These are phyloP conservation scores for Plantago ovata DNA, from an alignment of 257 asterid species.

Conservation along the genomic window DNA sequence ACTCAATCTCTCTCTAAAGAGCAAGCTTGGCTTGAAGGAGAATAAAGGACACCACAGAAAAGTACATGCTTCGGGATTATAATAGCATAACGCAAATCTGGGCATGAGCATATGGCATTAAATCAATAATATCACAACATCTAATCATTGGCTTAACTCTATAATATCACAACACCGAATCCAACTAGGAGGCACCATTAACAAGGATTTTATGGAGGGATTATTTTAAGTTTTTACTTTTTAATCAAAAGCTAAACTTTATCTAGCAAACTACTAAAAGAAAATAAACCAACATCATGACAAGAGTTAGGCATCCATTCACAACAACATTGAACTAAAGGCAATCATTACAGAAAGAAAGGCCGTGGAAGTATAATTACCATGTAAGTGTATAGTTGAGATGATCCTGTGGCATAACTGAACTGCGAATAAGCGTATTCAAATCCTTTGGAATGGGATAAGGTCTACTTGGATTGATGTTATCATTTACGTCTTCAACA, in stretches of 20 bases:
- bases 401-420: constrained; percentile 97
- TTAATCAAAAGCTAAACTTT: background rate
- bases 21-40: too few species aligned
- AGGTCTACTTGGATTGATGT: constrained; percentile 69
- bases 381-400: constrained; percentile 83
- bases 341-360: constrained; percentile 6
- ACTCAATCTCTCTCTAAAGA: too few species aligned
- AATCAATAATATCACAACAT: too few species aligned
- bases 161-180: too few species aligned
- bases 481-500: constrained; percentile 69
- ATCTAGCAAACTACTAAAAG: background rate
- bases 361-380: constrained; percentile 34
- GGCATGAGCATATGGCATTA: too few species aligned
- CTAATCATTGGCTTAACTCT: too few species aligned
- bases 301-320: background rate
- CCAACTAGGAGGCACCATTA: too few species aligned
- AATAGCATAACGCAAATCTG: too few species aligned
- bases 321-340: constrained; percentile 4
- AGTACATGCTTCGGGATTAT: too few species aligned
- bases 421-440: constrained; percentile 60
- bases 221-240: too few species aligned
- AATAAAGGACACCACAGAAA: too few species aligned
- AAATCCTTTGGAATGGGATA: constrained; percentile 87
- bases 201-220: too few species aligned
- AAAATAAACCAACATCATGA: background rate